Base-by-base conservation (phyloP, 23 red algal genomes). In the Chondrus crispus region DNA sequence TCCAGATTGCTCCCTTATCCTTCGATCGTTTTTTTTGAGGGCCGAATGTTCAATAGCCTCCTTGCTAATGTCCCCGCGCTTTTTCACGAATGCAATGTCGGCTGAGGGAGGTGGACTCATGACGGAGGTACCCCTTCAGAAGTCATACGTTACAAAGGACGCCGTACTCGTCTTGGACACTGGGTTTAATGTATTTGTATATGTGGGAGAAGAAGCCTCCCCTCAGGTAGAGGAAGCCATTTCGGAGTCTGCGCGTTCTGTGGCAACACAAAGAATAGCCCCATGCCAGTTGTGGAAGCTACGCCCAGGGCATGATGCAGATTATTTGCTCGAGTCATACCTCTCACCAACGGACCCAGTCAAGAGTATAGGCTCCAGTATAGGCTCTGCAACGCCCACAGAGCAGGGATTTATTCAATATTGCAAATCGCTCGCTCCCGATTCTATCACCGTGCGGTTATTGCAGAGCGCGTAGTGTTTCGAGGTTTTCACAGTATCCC, bases 241-340 rank as follows among this genome's bases (percentile, higher is more conserved):
- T 46, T 84, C 66, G 26, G 76, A 82, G 57, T 92, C 89, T 2
- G 89, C 89, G 36, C 76, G 45, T 41, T 50, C 50, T 13, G 89
- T 92, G 18, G 89, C 89, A 36, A 62, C 37, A 24, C 47, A 75
- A 46, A 57, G 87, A 6, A 37, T 70, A 79, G 78, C 74, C 24
- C 87, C 87, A 14, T 90, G 87, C 46, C 87, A 90, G 49, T 69
- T 90, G 3, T 90, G 87, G 87, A 90, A 90, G 72, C 72, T 90
- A 7, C 69, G 44, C n/a, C 69, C 87, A 26, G 87, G 87, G 37
- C 70, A 42, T 20, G 87, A 90, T 39, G 73, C 87, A 6, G 74
- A 81, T 2, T 90, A 54, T 45, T 41, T 90, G 6, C 71, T 90
- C 4, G 87, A 90, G 13, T 74, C 47, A 73, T 90, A 90, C n/a